Evolutionary conservation across 2,329 filamentous ascomycete species (phyloP), one percentile per base, ranked within the genome.

Genomic region (Aureobasidium sp.): DNA sequence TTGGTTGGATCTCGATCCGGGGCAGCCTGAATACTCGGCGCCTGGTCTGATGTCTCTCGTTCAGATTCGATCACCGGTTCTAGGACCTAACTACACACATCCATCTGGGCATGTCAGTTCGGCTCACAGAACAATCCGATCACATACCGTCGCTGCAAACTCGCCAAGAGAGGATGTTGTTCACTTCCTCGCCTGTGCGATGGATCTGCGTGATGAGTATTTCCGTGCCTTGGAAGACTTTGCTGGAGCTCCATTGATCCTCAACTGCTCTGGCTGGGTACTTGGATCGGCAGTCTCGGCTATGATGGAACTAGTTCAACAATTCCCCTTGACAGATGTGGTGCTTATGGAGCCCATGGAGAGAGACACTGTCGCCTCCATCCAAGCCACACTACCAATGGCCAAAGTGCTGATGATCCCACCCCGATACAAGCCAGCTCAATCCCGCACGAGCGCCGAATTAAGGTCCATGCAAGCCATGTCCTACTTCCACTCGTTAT

Each of bases 181-280:
- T 3, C 81, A 90, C 59, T 92, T 88, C 67, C 71, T 86, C 1
- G 78, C 81, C 13, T 89, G 87, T 64, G 82, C 82, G 0, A 70
- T 80, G 11, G 84, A 91, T 64, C 78, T 94, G 0, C 79, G 85
- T 61, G 73, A 78, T 0, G 78, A 81, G 42, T 89, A 88, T 68
- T 77, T 75, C 29, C 78, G 77, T 7, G 67, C 80, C 8, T 69
- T 75, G 2, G 71, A 74, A 7, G 71, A 69, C 5, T 67, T 79
- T 5, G 70, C 76, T 0, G 73, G 75, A 9, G 77, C 73, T 11
- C 85, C 88, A 0, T 74, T 92, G 0, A 73, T 93, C 7, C 79
- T 93, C 67, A 92, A 93, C 69, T 89, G 86, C 0, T 84, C 88
- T 1, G 87, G 88, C 2, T 91, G 88, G 85, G 81, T 90, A 29